phyloP scores from a whole-genome alignment of 2,329 filamentous ascomycete species.

The Beauveria pseudobassiana region DNA sequence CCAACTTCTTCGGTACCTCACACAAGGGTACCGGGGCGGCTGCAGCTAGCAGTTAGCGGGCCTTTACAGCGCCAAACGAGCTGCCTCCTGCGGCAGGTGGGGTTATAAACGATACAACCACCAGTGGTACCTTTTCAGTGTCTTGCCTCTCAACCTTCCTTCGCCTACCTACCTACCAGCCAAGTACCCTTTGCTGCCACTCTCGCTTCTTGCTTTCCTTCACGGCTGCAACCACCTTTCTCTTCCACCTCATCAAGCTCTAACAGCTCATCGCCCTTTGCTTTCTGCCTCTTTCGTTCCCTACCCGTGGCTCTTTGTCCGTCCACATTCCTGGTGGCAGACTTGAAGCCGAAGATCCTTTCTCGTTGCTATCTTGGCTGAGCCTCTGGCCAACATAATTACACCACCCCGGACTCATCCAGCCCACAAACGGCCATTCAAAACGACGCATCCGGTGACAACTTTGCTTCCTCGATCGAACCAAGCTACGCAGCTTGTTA shows the following conservation, averaged over 20 bases:
- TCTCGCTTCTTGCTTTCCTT: background rate
- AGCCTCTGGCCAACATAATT: background rate
- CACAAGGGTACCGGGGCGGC: background rate
- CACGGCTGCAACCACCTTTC: conserved; percentile 3
- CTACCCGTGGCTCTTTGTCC: background rate
- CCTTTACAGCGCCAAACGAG: background rate
- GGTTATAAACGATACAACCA: background rate
- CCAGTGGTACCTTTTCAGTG: conserved; percentile 1
- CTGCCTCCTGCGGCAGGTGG: background rate
- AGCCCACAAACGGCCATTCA: conserved; percentile 1
- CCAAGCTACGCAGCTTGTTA: background rate
- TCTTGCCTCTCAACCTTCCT: background rate
- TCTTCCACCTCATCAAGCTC: conserved; percentile 5
- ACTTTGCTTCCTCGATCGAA: background rate
- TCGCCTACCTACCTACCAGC: background rate
- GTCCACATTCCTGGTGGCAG: background rate
- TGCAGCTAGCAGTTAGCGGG: background rate
- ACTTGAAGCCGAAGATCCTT: background rate
- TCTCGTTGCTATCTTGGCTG: background rate
- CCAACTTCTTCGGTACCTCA: background rate
- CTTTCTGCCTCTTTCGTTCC: background rate
- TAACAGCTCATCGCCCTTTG: background rate
- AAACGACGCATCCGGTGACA: conserved; percentile 3
- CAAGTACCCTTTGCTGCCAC: conserved; percentile 3
- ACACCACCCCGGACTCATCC: background rate